phyloP scores from a whole-genome alignment of 78 protist genomes.

The Capsaspora owczarzaki region DNA sequence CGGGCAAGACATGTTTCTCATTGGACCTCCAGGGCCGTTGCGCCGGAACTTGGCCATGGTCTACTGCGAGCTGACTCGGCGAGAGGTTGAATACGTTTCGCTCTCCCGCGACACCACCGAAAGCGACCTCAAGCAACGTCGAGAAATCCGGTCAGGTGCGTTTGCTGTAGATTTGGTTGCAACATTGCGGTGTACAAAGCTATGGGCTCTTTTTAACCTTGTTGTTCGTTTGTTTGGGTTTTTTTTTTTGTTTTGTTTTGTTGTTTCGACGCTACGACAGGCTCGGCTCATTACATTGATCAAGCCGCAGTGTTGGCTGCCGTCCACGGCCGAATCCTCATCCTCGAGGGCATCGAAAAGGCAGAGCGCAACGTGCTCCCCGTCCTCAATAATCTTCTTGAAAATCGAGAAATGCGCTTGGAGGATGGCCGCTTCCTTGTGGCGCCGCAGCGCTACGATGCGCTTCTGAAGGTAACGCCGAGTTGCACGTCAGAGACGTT shows the following conservation, averaged over 20 bases:
- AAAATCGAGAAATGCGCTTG: slow-evolving; percentile 75
- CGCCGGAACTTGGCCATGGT: slow-evolving; percentile 44
- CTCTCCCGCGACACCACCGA: slow-evolving; percentile 66
- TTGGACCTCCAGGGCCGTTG: slow-evolving; percentile 53
- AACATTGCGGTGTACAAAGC: neutral
- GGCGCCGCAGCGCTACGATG: slow-evolving; percentile 26
- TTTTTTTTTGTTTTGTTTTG: no score
- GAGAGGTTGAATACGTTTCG: slow-evolving; percentile 38
- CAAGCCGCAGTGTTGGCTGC: slow-evolving; percentile 66
- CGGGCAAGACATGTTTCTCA: slow-evolving; percentile 59
- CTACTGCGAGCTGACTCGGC: slow-evolving; percentile 37
- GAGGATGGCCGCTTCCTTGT: slow-evolving; percentile 54
- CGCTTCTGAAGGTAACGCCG: slow-evolving; percentile 15
- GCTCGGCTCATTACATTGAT: slow-evolving; percentile 27
- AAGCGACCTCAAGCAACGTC: slow-evolving; percentile 26
- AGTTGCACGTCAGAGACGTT: neutral
- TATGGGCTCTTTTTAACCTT: no score
- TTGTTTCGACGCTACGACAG: no score
- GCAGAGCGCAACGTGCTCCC: slow-evolving; percentile 62
- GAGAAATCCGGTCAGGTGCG: slow-evolving; percentile 14
- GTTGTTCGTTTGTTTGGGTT: no score
- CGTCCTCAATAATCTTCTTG: slow-evolving; percentile 63
- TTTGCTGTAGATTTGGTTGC: no score
- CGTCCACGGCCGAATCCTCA: slow-evolving; percentile 53
- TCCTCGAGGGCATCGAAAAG: slow-evolving; percentile 69